phyloP scores from a whole-genome alignment of 805 yeast genomes.

The Cyberlindnera veronae region DNA sequence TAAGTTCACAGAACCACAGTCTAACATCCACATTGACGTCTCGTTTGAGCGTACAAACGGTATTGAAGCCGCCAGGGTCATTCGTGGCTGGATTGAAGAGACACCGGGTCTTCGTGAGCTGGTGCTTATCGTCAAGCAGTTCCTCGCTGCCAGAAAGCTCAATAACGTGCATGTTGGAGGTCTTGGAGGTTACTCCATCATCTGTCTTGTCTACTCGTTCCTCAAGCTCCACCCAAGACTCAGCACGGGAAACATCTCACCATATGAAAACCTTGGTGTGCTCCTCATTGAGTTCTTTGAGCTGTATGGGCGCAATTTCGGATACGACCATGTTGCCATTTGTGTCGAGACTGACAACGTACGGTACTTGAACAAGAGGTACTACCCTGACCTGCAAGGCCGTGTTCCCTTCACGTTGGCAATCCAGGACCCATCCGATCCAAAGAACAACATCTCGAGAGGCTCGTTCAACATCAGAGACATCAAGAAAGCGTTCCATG shows the following conservation, averaged over 20 bases:
- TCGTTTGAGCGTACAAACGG: constrained; percentile 88
- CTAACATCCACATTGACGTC: constrained; percentile 77
- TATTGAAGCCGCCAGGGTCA: constrained; percentile 73
- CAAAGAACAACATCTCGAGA: constrained; percentile 77
- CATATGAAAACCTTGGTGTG: constrained; percentile 78
- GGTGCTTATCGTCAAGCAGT: constrained; percentile 80
- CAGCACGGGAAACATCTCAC: constrained; percentile 59
- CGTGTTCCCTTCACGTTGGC: constrained; percentile 62
- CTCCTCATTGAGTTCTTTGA: constrained; percentile 89
- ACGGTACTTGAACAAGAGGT: constrained; percentile 55
- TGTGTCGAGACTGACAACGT: constrained; percentile 56
- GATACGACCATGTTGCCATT: constrained; percentile 74
- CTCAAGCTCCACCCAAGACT: constrained; percentile 76
- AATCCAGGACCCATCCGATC: constrained; percentile 87
- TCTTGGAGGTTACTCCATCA: constrained; percentile 90
- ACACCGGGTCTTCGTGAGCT: constrained; percentile 82
- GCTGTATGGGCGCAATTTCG: constrained; percentile 84
- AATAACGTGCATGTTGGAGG: constrained; percentile 94
- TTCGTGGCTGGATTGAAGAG: constrained; percentile 65
- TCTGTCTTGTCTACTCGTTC: constrained; percentile 79
- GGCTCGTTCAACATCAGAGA: constrained; percentile 79
- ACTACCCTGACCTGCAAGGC: constrained; percentile 49
- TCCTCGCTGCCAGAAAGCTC: constrained; percentile 68
- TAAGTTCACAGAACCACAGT: constrained; percentile 73
- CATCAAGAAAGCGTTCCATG: constrained; percentile 81